Base-by-base conservation (phyloP, 352 stramenopile species). In the Globisporangium lucens region DNA sequence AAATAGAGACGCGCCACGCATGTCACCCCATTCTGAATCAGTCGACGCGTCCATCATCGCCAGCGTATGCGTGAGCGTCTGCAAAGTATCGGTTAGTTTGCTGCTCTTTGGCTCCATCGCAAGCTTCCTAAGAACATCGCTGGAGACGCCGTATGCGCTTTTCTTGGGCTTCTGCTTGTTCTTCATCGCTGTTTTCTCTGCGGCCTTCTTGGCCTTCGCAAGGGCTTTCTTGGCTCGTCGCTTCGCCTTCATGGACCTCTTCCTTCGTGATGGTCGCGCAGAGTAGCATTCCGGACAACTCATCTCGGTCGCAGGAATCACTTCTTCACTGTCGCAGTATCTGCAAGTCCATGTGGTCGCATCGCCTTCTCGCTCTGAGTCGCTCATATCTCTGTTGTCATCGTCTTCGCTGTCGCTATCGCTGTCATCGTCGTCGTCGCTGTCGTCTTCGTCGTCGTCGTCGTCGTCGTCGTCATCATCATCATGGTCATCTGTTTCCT, bases 31-130 rank as follows among this genome's bases (percentile, higher is more conserved):
- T 56, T 90, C 85, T 20, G 80, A 82, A 52, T 94, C 87, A 0
- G 81, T 72, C 7, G 87, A 95, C 24, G 87, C 87, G 64, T 95
- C 87, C 77, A 90, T 89, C 85, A 95, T 94, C 2, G 87, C 87
- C 35, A 95, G 46, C 20, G 86, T 93, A 66, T 95, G 87, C 12
- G 87, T 95, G 63, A 95, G 68, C 12, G 84, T 80, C 68, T 94
- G 87, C 62, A 95, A 65, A 27, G 77, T 89, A 60, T 90, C 84
- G 4, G 81, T 67, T 17, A 95, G 73, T 29, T 82, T 89, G 52
- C 63, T 77, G 64, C 72, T 75, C 27, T 66, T 76, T 1, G 82
- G 82, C 49, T 90, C 80, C 8, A 66, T 58, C 27, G 80, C 52
- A 22, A 93, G 65, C 36, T 87, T 87, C 61, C 79, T 75, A 4